A percentile compares a stretch with the other conserved stretches of the same genome.
phyloP scores from a whole-genome alignment of 108 stramenopile genomes.

The Aurantiochytrium sp. region DNA sequence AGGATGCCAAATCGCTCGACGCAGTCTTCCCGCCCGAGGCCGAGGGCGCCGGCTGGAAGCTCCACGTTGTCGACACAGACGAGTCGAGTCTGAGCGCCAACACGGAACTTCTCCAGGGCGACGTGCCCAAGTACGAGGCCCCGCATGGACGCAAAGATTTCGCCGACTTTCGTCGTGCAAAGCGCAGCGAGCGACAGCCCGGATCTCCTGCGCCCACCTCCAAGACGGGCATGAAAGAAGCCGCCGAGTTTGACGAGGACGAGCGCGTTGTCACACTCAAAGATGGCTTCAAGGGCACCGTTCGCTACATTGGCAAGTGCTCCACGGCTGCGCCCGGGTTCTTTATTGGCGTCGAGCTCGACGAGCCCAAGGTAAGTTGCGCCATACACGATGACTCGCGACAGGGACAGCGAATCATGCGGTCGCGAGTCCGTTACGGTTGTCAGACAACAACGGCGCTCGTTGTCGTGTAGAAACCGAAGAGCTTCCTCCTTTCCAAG shows the following conservation, averaged over 20 bases:
- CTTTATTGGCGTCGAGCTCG: conserved; percentile 18
- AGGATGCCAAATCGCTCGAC: background rate
- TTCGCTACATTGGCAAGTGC: conserved; percentile 8
- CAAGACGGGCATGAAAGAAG: background rate
- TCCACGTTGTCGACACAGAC: conserved; percentile 14
- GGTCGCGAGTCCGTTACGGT: too few species aligned
- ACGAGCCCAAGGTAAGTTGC: background rate
- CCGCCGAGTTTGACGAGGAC: conserved; percentile 11
- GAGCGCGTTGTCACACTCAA: background rate
- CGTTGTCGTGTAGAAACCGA: background rate
- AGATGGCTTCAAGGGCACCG: background rate
- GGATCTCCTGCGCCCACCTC: background rate
- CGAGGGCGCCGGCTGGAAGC: background rate
- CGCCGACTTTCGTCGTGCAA: background rate
- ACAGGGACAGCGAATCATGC: too few species aligned
- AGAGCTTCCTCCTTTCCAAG: too few species aligned
- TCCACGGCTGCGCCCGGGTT: background rate
- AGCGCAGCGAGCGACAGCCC: background rate
- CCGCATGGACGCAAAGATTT: conserved; percentile 16
- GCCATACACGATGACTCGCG: too few species aligned
- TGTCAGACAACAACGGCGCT: too few species aligned
- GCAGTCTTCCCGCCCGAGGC: background rate
- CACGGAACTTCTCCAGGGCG: background rate
- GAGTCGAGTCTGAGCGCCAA: background rate
- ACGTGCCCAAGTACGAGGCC: conserved; percentile 9